These are phyloP conservation scores for Zoysia pacifica DNA, from an alignment of 176 grass and related monocot genomes.

Conservation along the genomic window DNA sequence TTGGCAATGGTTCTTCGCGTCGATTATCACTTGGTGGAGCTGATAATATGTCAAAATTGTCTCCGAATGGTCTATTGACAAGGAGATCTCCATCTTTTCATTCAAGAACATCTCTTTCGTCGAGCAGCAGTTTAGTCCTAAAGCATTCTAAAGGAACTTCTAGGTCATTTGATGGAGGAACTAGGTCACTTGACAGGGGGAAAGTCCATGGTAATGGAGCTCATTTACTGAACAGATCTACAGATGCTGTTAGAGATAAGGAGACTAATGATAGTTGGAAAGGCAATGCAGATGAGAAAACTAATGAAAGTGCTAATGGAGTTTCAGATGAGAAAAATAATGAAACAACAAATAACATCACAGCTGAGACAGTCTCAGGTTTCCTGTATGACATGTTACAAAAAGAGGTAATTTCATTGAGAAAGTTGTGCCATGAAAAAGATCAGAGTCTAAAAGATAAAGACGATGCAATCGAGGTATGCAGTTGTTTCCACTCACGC, in stretches of 20 bases:
- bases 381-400: constrained; percentile 97
- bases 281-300: constrained; percentile 59
- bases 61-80: constrained; percentile 74
- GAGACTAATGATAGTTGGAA: constrained; percentile 67
- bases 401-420: constrained; percentile 89
- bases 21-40: constrained; percentile 86
- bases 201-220: constrained; percentile 68
- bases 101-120: constrained; percentile 87
- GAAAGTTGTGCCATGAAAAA: constrained; percentile 88
- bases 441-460: constrained; percentile 96
- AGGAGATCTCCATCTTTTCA: constrained; percentile 95
- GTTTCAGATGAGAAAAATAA: constrained; percentile 56
- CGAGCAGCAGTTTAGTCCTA: constrained; percentile 77
- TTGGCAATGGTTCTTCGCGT: constrained; percentile 85
- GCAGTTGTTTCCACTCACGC: constrained; percentile 19
- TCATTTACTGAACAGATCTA: constrained; percentile 82
- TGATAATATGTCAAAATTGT: constrained; percentile 76
- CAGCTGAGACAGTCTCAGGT: constrained; percentile 74
- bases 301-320: constrained; percentile 47
- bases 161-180: constrained; percentile 98
- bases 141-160: constrained; percentile 97
- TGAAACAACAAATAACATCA: constrained; percentile 56
- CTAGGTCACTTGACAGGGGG: constrained; percentile 80
- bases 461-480: constrained; percentile 93
- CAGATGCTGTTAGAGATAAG: constrained; percentile 67